These are phyloP conservation scores for Aplosporella prunicola DNA, from an alignment of 2,329 filamentous ascomycete species.

Conservation along the genomic window DNA sequence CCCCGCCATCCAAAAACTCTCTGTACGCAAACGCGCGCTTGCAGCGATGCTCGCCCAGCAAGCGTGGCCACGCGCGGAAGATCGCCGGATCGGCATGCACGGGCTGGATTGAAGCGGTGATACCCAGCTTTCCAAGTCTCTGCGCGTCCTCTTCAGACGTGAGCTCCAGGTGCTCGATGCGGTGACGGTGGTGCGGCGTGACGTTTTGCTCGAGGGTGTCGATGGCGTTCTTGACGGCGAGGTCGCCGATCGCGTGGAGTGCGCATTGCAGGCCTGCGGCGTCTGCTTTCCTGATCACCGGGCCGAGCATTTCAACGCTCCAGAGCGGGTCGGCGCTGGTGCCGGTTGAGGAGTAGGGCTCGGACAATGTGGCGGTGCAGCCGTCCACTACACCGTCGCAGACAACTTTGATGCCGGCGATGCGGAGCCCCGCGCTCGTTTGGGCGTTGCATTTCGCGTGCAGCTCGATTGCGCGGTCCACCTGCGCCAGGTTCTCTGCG, in stretches of 20 bases:
- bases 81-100: constrained; percentile 76
- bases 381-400: constrained; percentile 57
- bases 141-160: constrained; percentile 45
- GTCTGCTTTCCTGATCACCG: constrained; percentile 47
- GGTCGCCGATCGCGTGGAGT: constrained; percentile 57
- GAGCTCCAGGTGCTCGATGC: constrained; percentile 58
- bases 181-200: constrained; percentile 39
- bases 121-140: constrained; percentile 48
- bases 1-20: constrained; percentile 49
- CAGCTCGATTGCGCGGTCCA: constrained; percentile 43
- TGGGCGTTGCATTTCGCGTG: constrained; percentile 35
- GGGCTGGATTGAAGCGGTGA: constrained; percentile 85
- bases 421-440: constrained; percentile 38
- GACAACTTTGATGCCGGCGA: constrained; percentile 56
- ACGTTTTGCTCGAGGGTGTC: constrained; percentile 41
- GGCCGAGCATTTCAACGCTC: constrained; percentile 42
- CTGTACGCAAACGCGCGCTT: constrained; percentile 53
- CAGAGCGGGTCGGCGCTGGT: constrained; percentile 45
- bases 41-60: constrained; percentile 47
- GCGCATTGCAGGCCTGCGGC: constrained; percentile 50
- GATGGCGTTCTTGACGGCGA: constrained; percentile 48
- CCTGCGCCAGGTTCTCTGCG: constrained; percentile 39
- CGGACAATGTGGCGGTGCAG: constrained; percentile 51
- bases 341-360: constrained; percentile 47
- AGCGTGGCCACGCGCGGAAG: constrained; percentile 49